These are phyloP conservation scores for Aspergillus baeticus DNA, from an alignment of 495 filamentous ascomycete species.

Conservation along the genomic window DNA sequence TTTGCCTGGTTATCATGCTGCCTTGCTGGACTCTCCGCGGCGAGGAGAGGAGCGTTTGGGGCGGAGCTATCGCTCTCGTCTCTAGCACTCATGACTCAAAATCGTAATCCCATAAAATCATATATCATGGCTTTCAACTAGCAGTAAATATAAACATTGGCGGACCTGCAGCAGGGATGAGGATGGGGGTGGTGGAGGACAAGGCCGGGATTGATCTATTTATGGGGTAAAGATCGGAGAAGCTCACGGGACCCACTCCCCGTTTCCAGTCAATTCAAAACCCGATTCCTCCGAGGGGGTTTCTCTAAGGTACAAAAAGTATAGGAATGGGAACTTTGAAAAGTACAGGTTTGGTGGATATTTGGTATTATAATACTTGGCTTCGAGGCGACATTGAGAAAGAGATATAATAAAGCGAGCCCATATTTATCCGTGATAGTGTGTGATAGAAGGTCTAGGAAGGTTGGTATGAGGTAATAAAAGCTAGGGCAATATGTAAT, in stretches of 20 bases:
- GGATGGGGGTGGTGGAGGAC: not conserved
- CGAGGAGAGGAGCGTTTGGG: conserved; percentile 32
- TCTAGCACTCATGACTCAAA: conserved; percentile 24
- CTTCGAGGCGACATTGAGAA: not conserved
- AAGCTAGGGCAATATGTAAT: conserved; percentile 5
- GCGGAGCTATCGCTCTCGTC: conserved; percentile 25
- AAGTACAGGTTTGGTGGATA: no score
- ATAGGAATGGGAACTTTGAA: no score
- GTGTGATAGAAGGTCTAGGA: not conserved
- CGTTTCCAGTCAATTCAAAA: not conserved
- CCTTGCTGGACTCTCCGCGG: conserved; percentile 13
- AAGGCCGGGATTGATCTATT: not conserved
- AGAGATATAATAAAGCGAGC: not conserved
- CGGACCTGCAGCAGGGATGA: not conserved
- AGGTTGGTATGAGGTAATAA: not conserved
- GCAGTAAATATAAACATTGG: not conserved
- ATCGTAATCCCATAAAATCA: conserved; percentile 12
- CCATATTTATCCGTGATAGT: not conserved
- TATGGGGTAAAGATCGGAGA: not conserved
- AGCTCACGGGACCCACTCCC: conserved; percentile 16
- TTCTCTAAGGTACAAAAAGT: no score
- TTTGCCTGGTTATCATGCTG: conserved; percentile 16
- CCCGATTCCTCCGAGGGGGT: no score
- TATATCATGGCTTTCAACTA: not conserved
- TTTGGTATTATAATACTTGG: no score